Evolutionary conservation across 2,329 filamentous ascomycete genomes (phyloP).

Genomic region (Colletotrichum orchidophilum): DNA sequence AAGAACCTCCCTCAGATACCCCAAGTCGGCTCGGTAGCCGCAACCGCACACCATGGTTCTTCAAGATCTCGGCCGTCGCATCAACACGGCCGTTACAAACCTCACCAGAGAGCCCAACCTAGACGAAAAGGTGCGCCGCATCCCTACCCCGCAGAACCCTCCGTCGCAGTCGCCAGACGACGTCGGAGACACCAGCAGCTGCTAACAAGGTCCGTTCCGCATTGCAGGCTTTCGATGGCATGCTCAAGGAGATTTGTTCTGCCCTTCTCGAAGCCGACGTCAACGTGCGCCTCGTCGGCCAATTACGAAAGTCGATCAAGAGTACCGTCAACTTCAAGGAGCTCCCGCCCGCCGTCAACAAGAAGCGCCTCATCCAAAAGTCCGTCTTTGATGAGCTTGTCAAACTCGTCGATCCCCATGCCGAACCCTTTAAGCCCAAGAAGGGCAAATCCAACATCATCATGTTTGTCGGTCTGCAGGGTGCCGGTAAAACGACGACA

Average conservation of each 20-base stretch:
- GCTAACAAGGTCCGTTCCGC: not conserved
- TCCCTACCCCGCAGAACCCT: not conserved
- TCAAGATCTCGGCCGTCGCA: constrained; percentile 97
- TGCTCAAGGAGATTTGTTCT: constrained; percentile 98
- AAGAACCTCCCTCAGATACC: constrained; percentile 11
- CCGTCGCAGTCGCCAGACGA: constrained; percentile 2
- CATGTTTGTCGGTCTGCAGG: constrained; percentile 99
- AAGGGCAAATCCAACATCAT: constrained; percentile 97
- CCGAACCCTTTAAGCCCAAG: constrained; percentile 94
- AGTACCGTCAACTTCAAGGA: constrained; percentile 93
- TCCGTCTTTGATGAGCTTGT: constrained; percentile 97
- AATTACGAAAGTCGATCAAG: constrained; percentile 93
- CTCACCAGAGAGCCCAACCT: constrained; percentile 91
- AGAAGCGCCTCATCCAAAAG: constrained; percentile 98
- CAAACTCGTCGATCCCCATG: constrained; percentile 93
- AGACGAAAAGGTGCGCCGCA: constrained; percentile 82
- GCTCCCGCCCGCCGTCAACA: constrained; percentile 90
- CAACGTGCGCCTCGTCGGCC: constrained; percentile 91
- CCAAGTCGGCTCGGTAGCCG: constrained; percentile 35
- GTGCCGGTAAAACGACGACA: constrained; percentile 96
- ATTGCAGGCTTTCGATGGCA: constrained; percentile 86
- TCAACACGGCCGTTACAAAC: constrained; percentile 95
- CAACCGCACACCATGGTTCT: constrained; percentile 79
- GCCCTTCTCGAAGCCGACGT: constrained; percentile 97
- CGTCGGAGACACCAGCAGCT: not conserved